Evolutionary conservation across 2,329 filamentous ascomycete species (phyloP).

Genomic region (Sarocladiaceae sp.): DNA sequence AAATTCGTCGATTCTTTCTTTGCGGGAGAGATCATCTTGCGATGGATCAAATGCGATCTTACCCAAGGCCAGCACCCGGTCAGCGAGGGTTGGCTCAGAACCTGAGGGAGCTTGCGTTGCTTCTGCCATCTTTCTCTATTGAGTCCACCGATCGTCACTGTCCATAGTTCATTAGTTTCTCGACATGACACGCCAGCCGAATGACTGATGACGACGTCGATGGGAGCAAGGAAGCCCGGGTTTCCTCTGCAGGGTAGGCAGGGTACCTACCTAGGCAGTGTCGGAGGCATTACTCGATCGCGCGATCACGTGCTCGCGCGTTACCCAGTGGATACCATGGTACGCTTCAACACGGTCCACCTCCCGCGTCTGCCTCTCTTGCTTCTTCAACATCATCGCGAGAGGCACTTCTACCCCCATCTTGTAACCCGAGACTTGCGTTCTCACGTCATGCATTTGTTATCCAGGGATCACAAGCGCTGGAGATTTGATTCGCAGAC

Average conservation of each 20-base stretch:
- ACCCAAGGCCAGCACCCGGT: conserved; percentile 32
- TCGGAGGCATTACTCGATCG: not conserved
- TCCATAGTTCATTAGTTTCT: no score
- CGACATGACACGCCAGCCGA: no score
- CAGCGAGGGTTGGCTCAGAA: conserved; percentile 23
- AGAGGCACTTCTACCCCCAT: not conserved
- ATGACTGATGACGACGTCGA: no score
- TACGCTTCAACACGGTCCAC: not conserved
- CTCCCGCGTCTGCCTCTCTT: not conserved
- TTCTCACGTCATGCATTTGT: conserved; percentile 34
- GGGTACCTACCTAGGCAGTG: not conserved
- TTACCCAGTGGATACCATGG: not conserved
- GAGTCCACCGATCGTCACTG: no score
- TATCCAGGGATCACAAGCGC: conserved; percentile 8
- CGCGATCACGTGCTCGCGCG: conserved; percentile 5
- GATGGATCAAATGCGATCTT: conserved; percentile 44
- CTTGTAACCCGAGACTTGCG: conserved; percentile 7
- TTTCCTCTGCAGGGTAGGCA: not conserved
- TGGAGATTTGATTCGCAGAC: not conserved
- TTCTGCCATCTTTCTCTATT: not conserved
- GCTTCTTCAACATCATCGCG: not conserved
- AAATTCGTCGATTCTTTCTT: conserved; percentile 33
- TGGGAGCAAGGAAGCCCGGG: not conserved
- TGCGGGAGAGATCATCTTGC: conserved; percentile 24
- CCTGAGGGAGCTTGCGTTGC: not conserved